A percentile compares a stretch with the other conserved stretches of the same genome.
Evolutionary conservation across 306 rosid species (phyloP).

Genomic region (Morella rubra): DNA sequence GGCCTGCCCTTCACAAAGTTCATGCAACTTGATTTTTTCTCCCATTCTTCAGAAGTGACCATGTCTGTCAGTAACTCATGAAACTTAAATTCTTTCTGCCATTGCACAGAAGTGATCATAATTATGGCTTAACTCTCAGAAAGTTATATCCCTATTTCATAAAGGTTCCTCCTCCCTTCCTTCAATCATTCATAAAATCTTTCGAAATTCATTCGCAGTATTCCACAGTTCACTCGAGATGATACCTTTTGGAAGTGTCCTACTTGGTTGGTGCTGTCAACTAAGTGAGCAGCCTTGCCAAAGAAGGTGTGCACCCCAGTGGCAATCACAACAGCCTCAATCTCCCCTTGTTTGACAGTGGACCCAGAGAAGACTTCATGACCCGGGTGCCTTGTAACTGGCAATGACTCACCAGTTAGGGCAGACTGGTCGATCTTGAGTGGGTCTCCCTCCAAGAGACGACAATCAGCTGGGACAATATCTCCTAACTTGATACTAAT

Average conservation of each 20-base stretch:
- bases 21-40: too few relatives aligned
- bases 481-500: constrained; percentile 85
- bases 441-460: constrained; percentile 80
- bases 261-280: constrained; percentile 71
- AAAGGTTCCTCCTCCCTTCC: neutral
- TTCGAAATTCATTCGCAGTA: neutral
- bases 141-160: neutral
- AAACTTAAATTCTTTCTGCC: neutral
- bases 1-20: neutral
- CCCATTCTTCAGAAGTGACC: too few relatives aligned
- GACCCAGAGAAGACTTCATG: constrained; percentile 90
- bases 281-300: constrained; percentile 95
- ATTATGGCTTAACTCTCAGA: neutral
- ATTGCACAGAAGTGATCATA: neutral
- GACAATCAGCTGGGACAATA: constrained; percentile 85
- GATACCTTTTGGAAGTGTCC: constrained; percentile 91
- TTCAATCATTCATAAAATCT: neutral
- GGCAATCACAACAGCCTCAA: constrained; percentile 91
- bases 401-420: constrained; percentile 88
- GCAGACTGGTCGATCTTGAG: constrained; percentile 88
- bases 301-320: constrained; percentile 95
- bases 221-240: neutral
- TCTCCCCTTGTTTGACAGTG: constrained; percentile 89
- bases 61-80: neutral
- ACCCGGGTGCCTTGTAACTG: constrained; percentile 49